Conservation (phyloP, 2,329 filamentous ascomycete genomes). For the Penicillium freii region DNA sequence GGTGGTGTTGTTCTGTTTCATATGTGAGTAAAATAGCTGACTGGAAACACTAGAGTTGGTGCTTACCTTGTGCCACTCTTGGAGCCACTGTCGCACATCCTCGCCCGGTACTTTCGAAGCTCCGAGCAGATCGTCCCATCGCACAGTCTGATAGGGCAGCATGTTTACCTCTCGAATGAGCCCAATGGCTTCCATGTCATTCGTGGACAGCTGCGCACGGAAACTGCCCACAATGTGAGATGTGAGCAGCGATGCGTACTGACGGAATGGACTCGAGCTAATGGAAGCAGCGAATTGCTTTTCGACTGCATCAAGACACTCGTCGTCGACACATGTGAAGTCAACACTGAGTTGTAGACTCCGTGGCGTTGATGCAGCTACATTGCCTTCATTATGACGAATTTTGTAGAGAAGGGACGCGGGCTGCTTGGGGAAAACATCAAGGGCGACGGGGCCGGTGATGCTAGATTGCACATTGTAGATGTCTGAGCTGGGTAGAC, state of each 20-base stretch:
- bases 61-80: slow-evolving; percentile 57
- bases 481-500: slow-evolving; percentile 66
- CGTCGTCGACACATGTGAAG: slow-evolving; percentile 74
- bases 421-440: slow-evolving; percentile 78
- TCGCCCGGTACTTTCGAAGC: slow-evolving; percentile 48
- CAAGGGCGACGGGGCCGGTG: slow-evolving; percentile 47
- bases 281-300: slow-evolving; percentile 49
- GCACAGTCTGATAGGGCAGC: slow-evolving; percentile 51
- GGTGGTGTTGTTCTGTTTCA: slow-evolving; percentile 34
- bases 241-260: slow-evolving; percentile 52
- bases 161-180: slow-evolving; percentile 54
- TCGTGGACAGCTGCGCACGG: slow-evolving; percentile 46
- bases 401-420: slow-evolving; percentile 80
- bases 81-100: slow-evolving; percentile 52
- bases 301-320: slow-evolving; percentile 57
- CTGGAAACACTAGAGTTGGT: slow-evolving; percentile 5
- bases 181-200: slow-evolving; percentile 54
- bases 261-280: slow-evolving; percentile 46
- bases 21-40: slow-evolving; percentile 8
- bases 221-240: slow-evolving; percentile 51
- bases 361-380: slow-evolving; percentile 27
- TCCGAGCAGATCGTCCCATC: slow-evolving; percentile 54
- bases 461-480: slow-evolving; percentile 56
- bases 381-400: slow-evolving; percentile 31
- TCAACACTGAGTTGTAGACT: slow-evolving; percentile 62